Evolutionary conservation across 148 eudicot genomes (phyloP), one percentile per base, ranked within the genome.

Genomic region (Mesembryanthemum crystallinum): DNA sequence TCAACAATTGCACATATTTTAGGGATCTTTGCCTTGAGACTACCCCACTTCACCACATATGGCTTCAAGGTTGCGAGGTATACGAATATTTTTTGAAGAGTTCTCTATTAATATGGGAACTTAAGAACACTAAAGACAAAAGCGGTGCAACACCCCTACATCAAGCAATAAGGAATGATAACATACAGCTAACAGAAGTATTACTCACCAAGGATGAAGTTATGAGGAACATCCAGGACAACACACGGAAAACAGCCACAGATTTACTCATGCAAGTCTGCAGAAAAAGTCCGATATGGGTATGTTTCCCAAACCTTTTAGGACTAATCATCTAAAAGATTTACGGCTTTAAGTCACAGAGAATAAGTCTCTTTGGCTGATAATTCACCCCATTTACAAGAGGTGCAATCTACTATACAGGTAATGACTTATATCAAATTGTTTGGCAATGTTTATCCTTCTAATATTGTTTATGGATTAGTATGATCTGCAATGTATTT

Each of bases 31-130:
- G 73, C 27, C 42, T 28, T 25, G n/a, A 49, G 24, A 35, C 24
- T 5, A 69, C 73, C 7, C 73, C 59, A 5, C 37, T 69, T 1
- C 73, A 69, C 59, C 73, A 69, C 59, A 29, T 69, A 5, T 4
- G 27, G 25, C 59, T 69, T 2, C 1, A 49, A 8, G 8, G 23
- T 47, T 6, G 5, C n/a, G 24, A 18, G 21, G 59, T 24, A 51
- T 69, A 69, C 24, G 8, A 18, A 37, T 24, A 17, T 51, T 69
- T 9, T 59, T 69, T 14, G 32, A 3, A 8, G 15, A 10, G 11
- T 23, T n/a, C n/a, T n/a, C n/a, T 33, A 6, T 15, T 69, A 0
- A 49, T 49, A 0, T 8, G 59, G 32, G 30, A 8, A 8, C 15
- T 69, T 10, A 47, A 49, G 29, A 69, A 49, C 33, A 18, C n/a